phyloP scores from a whole-genome alignment of 106 monocot species.

The Platanthera guangdongensis region DNA sequence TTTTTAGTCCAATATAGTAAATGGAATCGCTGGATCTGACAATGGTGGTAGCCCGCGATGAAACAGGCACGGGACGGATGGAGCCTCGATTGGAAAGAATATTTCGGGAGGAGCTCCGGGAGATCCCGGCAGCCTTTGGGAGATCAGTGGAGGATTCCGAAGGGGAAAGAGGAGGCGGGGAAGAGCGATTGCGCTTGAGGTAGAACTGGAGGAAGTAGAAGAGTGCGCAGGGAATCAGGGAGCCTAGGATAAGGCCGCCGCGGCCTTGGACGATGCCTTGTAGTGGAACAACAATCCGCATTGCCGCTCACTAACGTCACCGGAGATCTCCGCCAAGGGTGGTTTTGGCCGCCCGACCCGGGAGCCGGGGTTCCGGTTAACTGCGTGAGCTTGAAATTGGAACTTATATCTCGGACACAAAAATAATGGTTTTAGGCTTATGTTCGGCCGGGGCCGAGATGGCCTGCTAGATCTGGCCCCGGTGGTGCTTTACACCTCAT shows the following conservation, averaged over 20 bases:
- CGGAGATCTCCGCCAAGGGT: not conserved
- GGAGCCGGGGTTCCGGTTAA: not conserved
- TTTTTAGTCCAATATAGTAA: constrained; percentile 29
- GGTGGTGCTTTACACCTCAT: too few relatives aligned
- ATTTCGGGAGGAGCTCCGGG: constrained; percentile 22
- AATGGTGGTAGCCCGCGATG: constrained; percentile 29
- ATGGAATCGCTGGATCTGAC: constrained; percentile 21
- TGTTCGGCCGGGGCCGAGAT: too few relatives aligned
- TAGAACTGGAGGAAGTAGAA: constrained; percentile 68
- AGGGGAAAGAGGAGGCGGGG: constrained; percentile 14
- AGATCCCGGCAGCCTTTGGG: constrained; percentile 16
- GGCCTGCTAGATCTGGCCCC: too few relatives aligned
- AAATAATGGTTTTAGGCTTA: too few relatives aligned
- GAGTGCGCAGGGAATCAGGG: constrained; percentile 72
- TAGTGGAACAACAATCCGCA: constrained; percentile 61
- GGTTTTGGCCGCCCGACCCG: not conserved
- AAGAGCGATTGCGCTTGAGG: constrained; percentile 34
- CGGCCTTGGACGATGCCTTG: constrained; percentile 68
- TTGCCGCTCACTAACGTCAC: constrained; percentile 6
- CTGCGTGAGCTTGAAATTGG: too few relatives aligned
- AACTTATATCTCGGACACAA: too few relatives aligned
- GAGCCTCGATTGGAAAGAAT: constrained; percentile 29
- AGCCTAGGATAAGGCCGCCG: constrained; percentile 59
- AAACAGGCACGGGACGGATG: constrained; percentile 26
- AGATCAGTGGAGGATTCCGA: constrained; percentile 7